phyloP scores from a whole-genome alignment of 2,329 filamentous ascomycete species.

The Chaetomium globosum region DNA sequence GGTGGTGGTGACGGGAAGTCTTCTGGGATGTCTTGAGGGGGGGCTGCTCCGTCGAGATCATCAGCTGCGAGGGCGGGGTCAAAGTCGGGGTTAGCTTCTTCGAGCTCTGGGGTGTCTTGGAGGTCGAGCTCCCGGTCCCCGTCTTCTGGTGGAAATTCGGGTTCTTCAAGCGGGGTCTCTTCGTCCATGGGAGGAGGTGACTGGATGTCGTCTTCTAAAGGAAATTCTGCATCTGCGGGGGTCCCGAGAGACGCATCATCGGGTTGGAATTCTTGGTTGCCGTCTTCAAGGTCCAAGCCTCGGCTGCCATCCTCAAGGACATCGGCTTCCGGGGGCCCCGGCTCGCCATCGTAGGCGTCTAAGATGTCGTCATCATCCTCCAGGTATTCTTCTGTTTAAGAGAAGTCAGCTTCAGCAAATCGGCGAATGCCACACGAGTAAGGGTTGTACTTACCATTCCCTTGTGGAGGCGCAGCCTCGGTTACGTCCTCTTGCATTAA shows the following conservation, averaged over 20 bases:
- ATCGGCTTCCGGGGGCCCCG: neutral
- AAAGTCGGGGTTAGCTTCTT: neutral
- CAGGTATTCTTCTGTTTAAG: neutral
- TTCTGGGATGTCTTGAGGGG: neutral
- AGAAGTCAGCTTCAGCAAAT: neutral
- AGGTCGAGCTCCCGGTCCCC: neutral
- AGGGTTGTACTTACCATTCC: neutral
- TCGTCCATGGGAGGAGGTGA: neutral
- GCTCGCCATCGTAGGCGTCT: neutral
- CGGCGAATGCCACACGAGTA: rapidly evolving
- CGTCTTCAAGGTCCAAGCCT: neutral
- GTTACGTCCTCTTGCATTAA: neutral
- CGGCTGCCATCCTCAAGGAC: neutral
- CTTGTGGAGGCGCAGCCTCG: neutral
- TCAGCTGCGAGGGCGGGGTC: neutral
- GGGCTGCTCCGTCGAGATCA: neutral
- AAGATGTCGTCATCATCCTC: neutral
- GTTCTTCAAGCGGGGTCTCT: neutral
- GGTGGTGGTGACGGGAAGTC: too few relatives aligned
- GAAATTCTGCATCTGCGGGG: neutral
- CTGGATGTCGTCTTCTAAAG: neutral
- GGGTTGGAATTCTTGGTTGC: neutral
- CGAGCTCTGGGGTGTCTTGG: neutral
- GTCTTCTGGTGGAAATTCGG: neutral
- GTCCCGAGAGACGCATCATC: neutral